Evolutionary conservation across 805 yeast genomes (phyloP), one percentile per base, ranked within the genome.

Genomic region (Aciculoconidium aculeatum): DNA sequence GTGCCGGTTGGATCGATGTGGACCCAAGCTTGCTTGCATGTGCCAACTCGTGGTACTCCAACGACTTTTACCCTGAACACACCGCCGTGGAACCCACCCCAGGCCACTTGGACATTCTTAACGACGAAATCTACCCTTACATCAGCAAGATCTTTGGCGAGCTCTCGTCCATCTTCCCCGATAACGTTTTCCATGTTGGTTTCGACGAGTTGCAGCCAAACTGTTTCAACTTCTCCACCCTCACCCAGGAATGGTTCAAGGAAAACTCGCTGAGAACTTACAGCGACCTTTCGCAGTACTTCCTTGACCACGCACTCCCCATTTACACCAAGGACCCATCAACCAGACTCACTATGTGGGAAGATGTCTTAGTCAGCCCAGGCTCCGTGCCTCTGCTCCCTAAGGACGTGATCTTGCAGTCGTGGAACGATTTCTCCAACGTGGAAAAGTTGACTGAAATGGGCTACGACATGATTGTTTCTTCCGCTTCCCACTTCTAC

Each of bases 391-490:
- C 32, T 17, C 34, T 36, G 11, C 26, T 61, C 5, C 55, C 65
- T 3, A 49, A 40, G 12, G 49, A 58, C 23, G 40, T 53, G 4
- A 47, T 59, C 27, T 32, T 61, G 32, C 69, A 62, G 34, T 31
- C 49, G 8, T 62, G 69, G 69, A 35, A 38, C 16, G 44, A 30
- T 8, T 21, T 28, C 17, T 32, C 21, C 5, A 41, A 35, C 15
- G 41, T 61, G 20, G 45, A 56, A 31, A 34, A 42, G 6, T 40
- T 62, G 23, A 47, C 65, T 6, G 15, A 34, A 3, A 23, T 29
- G 27, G 68, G 67, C 2, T 56, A 57, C 37, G 61, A 61, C 34
- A 58, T 61, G 5, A 49, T 62, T 32, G 61, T 61, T 5, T 58
- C 66, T 3, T 44, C 55, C 6, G 27, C 43, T 14, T 42, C 44